phyloP scores from a whole-genome alignment of 306 rosid genomes.

The Quercus glauca region DNA sequence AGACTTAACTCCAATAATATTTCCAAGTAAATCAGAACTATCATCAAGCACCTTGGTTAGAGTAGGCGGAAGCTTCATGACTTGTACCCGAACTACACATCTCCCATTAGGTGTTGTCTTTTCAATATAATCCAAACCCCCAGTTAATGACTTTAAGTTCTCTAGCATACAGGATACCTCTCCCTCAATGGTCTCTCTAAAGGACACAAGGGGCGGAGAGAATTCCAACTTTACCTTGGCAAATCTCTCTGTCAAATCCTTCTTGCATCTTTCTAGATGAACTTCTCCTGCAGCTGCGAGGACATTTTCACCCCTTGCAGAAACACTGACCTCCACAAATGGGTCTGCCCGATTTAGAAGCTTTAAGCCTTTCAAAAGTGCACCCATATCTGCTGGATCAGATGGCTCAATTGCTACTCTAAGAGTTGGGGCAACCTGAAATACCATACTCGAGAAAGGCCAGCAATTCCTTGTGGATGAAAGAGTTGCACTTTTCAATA shows the following conservation, averaged over 20 bases:
- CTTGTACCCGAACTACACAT: conserved; percentile 69
- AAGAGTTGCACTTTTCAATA: conserved; percentile 87
- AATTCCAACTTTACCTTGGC: conserved; percentile 77
- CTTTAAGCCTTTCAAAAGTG: conserved; percentile 68
- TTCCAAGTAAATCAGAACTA: conserved; percentile 60
- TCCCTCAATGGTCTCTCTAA: conserved; percentile 82
- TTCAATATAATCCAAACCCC: conserved; percentile 58
- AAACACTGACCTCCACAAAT: conserved; percentile 80
- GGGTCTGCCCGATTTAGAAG: conserved; percentile 92
- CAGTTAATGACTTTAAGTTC: conserved; percentile 48
- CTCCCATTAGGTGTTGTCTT: conserved; percentile 74
- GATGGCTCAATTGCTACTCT: conserved; percentile 92
- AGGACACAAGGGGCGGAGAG: conserved; percentile 83
- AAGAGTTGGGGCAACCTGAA: conserved; percentile 77
- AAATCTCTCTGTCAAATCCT: conserved; percentile 88
- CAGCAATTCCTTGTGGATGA: conserved; percentile 76
- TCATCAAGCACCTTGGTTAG: conserved; percentile 77
- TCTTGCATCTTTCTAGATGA: conserved; percentile 88
- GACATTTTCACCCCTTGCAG: conserved; percentile 81
- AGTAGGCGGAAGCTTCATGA: conserved; percentile 68
- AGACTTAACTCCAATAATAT: conserved; percentile 51
- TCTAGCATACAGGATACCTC: conserved; percentile 52
- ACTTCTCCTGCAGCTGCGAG: conserved; percentile 93
- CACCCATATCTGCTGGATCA: conserved; percentile 75
- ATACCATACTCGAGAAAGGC: conserved; percentile 91